These are phyloP conservation scores for Albophoma yamanashiensis DNA, from an alignment of 2,329 filamentous ascomycete genomes.

Conservation along the genomic window DNA sequence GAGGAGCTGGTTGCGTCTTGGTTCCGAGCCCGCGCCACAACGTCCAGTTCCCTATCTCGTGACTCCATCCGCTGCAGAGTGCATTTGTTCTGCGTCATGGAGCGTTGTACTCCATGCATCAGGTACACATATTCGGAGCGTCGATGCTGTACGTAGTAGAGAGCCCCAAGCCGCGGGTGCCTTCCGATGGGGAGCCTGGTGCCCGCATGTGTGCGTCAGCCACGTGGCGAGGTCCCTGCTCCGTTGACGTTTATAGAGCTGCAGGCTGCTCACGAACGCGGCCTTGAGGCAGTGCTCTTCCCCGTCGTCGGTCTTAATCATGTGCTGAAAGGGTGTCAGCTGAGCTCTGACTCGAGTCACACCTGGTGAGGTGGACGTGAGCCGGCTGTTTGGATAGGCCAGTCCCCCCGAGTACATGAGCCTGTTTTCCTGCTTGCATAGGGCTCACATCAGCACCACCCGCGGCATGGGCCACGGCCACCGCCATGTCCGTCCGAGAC, in stretches of 20 bases:
- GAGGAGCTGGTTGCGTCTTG: not conserved
- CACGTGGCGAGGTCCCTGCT: constrained; percentile 3
- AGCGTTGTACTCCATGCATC: not conserved
- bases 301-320: not conserved
- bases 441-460: not conserved
- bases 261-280: not conserved
- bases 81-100: not conserved
- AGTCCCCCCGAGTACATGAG: not conserved
- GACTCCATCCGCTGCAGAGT: not conserved
- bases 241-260: not conserved
- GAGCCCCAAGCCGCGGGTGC: not conserved
- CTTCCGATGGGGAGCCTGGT: not conserved
- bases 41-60: not conserved
- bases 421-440: not conserved
- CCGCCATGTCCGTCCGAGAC: not conserved
- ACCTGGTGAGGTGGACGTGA: not conserved
- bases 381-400: not conserved
- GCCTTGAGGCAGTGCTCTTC: not conserved
- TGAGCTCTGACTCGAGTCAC: not conserved
- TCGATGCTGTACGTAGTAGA: not conserved
- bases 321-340: not conserved
- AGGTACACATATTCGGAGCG: not conserved
- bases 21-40: not conserved
- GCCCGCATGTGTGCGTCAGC: not conserved
- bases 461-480: not conserved